Evolutionary conservation across 306 rosid species (phyloP), one percentile per base, ranked within the genome.

Genomic region (Dalbergia cultrata): DNA sequence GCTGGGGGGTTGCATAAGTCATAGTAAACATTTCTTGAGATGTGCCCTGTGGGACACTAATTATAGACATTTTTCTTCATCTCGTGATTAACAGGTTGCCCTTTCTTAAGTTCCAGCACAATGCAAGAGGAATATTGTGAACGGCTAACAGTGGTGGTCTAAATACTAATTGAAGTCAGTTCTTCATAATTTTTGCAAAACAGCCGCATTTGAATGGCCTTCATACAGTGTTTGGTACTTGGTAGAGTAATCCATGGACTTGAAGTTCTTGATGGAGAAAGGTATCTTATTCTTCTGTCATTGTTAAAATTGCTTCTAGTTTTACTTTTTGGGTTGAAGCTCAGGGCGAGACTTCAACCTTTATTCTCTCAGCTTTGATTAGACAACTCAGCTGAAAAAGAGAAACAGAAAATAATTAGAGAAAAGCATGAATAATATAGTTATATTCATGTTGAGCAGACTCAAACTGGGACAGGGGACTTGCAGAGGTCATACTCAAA

Each of bases 261-360:
- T 77, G 99, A 95, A 90, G 96, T 95, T 69, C 94, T 95, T 67
- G 98, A 95, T 95, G 98, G 99, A 95, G 87, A 95, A 93, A 3
- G 99, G 97, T 93, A 86, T 26, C 49, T 67, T 50, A 22, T 43
- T 77, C 64, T 57, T 61, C 67, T 66, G 7, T 34, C 54, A 6
- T 9, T 45, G 10, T 9, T 61, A 8, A 58, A 13, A 3, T 26
- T 26, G 31, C 31, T 34, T 16, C n/a, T 4, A 12, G 13, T 14
- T 6, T 13, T 52, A 0, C 6, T 9, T 13, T 80, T 10, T 26
- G 31, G 31, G 56, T 43, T 50, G 44, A 52, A 63, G 67, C 35
- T 65, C 64, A n/a, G 6, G 16, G 4, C 61, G 18, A 61, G 53
- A 78, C 66, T 81, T 53, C 5, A 8, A 50, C 65, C 35, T 26